These are phyloP conservation scores for Verticillium tricorpus DNA, from an alignment of 2,329 filamentous ascomycete species.

Conservation along the genomic window DNA sequence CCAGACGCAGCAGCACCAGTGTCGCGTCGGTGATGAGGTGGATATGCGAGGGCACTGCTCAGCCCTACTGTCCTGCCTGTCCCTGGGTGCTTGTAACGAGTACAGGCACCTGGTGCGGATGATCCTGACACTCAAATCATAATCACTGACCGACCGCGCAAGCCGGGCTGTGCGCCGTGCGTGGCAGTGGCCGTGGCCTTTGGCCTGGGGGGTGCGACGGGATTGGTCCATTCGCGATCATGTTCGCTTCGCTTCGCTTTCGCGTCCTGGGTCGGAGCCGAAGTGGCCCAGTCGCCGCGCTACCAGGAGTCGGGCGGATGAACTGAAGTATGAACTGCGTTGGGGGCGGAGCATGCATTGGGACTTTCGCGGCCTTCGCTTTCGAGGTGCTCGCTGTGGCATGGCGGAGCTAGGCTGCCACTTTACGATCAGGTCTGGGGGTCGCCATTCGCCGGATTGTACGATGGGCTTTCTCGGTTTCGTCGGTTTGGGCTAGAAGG, in stretches of 20 bases:
- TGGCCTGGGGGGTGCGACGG: background rate
- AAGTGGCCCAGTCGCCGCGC: background rate
- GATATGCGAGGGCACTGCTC: background rate
- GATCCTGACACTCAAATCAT: background rate
- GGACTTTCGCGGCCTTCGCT: background rate
- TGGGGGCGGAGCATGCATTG: background rate
- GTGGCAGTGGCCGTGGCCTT: background rate
- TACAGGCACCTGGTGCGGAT: background rate
- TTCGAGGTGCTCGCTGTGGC: background rate
- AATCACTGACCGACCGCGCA: background rate
- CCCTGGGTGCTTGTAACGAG: background rate
- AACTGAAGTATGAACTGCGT: background rate
- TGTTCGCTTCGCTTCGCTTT: background rate
- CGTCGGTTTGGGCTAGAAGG: background rate
- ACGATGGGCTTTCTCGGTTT: background rate
- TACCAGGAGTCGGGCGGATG: background rate
- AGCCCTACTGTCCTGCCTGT: slow-evolving; percentile 1
- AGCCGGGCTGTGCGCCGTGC: background rate
- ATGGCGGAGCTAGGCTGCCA: background rate
- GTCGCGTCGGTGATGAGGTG: background rate
- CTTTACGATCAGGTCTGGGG: background rate
- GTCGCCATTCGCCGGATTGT: background rate
- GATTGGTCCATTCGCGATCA: background rate
- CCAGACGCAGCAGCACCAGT: background rate
- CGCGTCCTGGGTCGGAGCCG: background rate